Evolutionary conservation across 176 grass and related monocot genomes (phyloP).

Genomic region (Oryza meridionalis): DNA sequence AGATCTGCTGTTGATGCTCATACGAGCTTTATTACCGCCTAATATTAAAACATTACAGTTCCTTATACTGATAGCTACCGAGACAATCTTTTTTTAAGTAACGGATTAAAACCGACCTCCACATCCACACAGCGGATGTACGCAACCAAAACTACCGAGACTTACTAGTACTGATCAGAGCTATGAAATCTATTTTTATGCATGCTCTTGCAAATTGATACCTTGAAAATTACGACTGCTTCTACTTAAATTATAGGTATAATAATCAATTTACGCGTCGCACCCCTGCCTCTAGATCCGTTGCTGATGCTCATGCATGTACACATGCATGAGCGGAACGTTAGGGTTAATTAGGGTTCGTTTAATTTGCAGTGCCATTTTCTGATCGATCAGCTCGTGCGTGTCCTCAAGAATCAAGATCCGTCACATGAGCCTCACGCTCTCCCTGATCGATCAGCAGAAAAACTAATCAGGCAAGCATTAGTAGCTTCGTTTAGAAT

Average conservation of each 20-base stretch:
- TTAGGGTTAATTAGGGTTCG: neutral
- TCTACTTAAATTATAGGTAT: neutral
- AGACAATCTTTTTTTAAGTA: no score
- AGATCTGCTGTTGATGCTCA: no score
- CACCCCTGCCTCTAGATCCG: neutral
- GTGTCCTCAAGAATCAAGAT: conserved; percentile 24
- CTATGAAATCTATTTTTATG: no score
- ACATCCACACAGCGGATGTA: no score
- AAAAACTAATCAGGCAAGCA: neutral
- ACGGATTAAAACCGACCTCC: no score
- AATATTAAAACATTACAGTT: no score
- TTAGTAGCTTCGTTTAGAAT: conserved; percentile 29
- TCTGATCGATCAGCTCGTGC: neutral
- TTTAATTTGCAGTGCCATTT: neutral
- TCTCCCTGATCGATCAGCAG: conserved; percentile 10
- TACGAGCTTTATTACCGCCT: no score
- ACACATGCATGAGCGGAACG: neutral
- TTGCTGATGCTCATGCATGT: neutral
- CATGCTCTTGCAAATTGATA: neutral
- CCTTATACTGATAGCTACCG: no score
- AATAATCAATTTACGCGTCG: neutral
- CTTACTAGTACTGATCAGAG: no score
- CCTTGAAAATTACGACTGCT: neutral
- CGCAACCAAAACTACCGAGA: no score
- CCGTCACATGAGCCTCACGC: conserved; percentile 35